Evolutionary conservation across 2,329 filamentous ascomycete genomes (phyloP), one percentile per base, ranked within the genome.

Genomic region (Pseudopithomyces chartarum): DNA sequence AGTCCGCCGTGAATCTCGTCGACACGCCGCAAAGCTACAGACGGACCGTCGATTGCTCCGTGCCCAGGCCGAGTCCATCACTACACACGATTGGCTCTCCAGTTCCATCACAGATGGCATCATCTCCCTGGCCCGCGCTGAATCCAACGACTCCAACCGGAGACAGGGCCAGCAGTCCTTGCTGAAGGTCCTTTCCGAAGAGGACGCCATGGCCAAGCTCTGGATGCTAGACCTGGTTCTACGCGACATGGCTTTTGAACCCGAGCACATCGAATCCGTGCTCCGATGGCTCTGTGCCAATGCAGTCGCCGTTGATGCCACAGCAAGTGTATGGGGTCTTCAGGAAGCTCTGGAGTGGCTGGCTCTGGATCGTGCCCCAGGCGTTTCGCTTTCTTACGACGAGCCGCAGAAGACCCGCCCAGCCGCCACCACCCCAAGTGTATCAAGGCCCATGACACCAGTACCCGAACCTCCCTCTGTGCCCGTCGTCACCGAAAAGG

Each of bases 321-420:
- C 81, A 2, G 68, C 79, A 20, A 82, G 83, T 42, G 84, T 92
- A 13, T 96, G 92, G 90, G 92, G 93, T 10, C 79, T 98, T 34
- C 89, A 96, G 59, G 93, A 97, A 76, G 87, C 90, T 23, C 75
- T 99, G 19, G 91, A 97, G 66, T 97, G 92, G 91, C 83, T 98
- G 52, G 91, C 92, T n/a, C 81, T 91, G 62, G 86, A 95, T 70
- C 91, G 89, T 65, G 78, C 83, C 13, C 78, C 82, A 60, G 84
- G 87, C 1, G 88, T 93, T 65, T 81, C 94, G 34, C 90, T 90
- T 6, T 82, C 86, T 45, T 96, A 57, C 36, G 55, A 45, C 7
- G 55, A 57, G 20, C 45, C 44, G 7, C 54, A 45, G 19, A 26
- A 26, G 20, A n/a, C 39, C 17, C 55, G 50, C n/a, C 29, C 38